Percentiles rank a stretch among this genome's conserved stretches.
These are phyloP conservation scores for Kodamaea sp. DNA, from an alignment of 1,139 yeast genomes.

Conservation along the genomic window DNA sequence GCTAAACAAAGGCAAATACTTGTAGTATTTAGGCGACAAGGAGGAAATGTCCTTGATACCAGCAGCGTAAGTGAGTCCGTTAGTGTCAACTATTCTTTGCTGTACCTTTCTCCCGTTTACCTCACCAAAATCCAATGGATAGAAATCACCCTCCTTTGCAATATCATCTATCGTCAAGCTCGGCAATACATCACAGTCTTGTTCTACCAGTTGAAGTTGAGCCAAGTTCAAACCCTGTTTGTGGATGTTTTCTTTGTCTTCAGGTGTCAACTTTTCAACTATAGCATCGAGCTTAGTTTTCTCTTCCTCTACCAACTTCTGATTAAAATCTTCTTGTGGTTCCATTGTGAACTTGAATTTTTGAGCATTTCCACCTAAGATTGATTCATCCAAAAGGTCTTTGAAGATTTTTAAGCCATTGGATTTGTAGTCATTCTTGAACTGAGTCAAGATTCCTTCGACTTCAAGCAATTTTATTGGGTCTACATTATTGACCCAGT, in stretches of 20 bases:
- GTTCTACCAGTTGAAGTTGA: slow-evolving; percentile 63
- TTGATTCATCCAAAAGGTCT: slow-evolving; percentile 52
- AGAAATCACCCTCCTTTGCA: slow-evolving; percentile 52
- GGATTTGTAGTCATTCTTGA: slow-evolving; percentile 57
- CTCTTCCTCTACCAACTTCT: slow-evolving; percentile 56
- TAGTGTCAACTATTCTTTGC: slow-evolving; percentile 63
- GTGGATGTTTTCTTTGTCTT: slow-evolving; percentile 59
- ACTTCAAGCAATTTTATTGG: slow-evolving; percentile 69
- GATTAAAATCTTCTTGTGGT: slow-evolving; percentile 61
- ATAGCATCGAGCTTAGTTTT: slow-evolving; percentile 46
- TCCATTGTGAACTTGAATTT: slow-evolving; percentile 72
- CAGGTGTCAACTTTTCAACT: slow-evolving; percentile 47
- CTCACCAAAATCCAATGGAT: slow-evolving; percentile 32
- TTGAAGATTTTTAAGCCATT: slow-evolving; percentile 62
- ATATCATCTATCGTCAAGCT: slow-evolving; percentile 75
- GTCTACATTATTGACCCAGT: slow-evolving; percentile 80
- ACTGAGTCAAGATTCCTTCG: slow-evolving; percentile 57
- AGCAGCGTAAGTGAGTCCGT: slow-evolving; percentile 72
- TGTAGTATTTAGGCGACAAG: slow-evolving; percentile 61
- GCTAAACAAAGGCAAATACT: slow-evolving; percentile 74
- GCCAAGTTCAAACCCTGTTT: slow-evolving; percentile 61
- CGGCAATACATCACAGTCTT: slow-evolving; percentile 80
- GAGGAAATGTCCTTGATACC: slow-evolving; percentile 57
- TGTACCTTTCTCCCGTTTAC: slow-evolving; percentile 35
- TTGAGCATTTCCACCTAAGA: slow-evolving; percentile 52